These are phyloP conservation scores for Trichoderma citrinoviride DNA, from an alignment of 2,329 filamentous ascomycete genomes.

Conservation along the genomic window DNA sequence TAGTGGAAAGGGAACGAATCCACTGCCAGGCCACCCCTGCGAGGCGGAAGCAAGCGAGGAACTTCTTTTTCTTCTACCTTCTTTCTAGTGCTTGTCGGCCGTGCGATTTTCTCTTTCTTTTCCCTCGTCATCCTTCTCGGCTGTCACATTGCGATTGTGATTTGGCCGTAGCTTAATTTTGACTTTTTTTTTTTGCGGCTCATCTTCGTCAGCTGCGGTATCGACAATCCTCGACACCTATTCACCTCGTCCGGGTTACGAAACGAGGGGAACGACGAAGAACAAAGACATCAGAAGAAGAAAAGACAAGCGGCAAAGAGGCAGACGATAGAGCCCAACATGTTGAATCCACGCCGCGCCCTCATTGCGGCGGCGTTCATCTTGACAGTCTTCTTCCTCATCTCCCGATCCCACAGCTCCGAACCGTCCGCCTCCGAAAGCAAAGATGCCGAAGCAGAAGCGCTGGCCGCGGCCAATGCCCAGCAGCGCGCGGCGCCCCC, in stretches of 20 bases:
- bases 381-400: constrained; percentile 65
- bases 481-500: constrained; percentile 19
- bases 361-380: constrained; percentile 68
- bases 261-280: background rate
- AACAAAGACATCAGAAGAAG: background rate
- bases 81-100: background rate
- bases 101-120: background rate
- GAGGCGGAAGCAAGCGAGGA: constrained; percentile 12
- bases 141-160: constrained; percentile 6
- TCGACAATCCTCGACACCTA: background rate
- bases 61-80: background rate
- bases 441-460: constrained; percentile 26
- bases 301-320: background rate
- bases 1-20: background rate
- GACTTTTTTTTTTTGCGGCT: background rate
- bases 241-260: background rate
- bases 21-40: background rate
- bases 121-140: background rate
- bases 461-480: background rate
- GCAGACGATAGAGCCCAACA: constrained; percentile 37
- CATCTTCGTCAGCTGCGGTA: background rate
- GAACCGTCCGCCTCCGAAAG: constrained; percentile 18
- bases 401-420: constrained; percentile 56
- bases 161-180: background rate
- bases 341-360: constrained; percentile 78